Percentiles rank a stretch among this genome's conserved stretches.
phyloP scores from a whole-genome alignment of 1,284 basidiomycete genomes.

The Grifola frondosa region DNA sequence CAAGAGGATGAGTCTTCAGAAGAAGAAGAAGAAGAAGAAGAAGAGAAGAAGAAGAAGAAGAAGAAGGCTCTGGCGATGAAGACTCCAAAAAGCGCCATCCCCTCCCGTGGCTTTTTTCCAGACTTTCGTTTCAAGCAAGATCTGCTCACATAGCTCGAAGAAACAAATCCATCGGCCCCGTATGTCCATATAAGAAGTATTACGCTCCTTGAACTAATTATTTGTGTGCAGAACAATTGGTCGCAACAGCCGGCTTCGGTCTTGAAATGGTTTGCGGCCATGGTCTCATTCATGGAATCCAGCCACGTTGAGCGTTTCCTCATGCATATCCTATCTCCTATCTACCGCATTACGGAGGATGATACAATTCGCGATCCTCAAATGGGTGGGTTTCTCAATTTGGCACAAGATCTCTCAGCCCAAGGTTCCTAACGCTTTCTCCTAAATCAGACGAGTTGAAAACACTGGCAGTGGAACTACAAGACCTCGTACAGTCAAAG shows the following conservation, averaged over 20 bases:
- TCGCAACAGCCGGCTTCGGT: constrained; percentile 76
- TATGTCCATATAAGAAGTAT: constrained; percentile 34
- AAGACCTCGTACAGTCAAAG: constrained; percentile 84
- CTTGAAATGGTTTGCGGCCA: constrained; percentile 93
- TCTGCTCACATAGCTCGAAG: constrained; percentile 70
- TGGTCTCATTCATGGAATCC: constrained; percentile 70
- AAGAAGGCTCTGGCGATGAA: constrained; percentile 33
- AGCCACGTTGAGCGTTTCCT: constrained; percentile 66
- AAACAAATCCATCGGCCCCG: constrained; percentile 48
- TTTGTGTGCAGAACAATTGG: constrained; percentile 58
- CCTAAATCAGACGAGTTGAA: constrained; percentile 73
- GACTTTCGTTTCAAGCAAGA: constrained; percentile 85
- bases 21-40: constrained; percentile 31
- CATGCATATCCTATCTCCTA: constrained; percentile 81
- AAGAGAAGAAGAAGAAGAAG: constrained; percentile 35
- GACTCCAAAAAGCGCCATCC: constrained; percentile 49
- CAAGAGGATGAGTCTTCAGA: constrained; percentile 14
- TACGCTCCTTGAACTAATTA: background rate
- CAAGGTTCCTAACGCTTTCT: background rate
- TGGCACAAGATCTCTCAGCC: too few relatives aligned
- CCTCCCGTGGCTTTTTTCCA: constrained; percentile 91
- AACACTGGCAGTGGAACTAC: constrained; percentile 79
- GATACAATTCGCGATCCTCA: constrained; percentile 75
- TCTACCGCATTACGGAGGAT: constrained; percentile 87
- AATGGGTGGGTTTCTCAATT: constrained; percentile 63